phyloP scores from a whole-genome alignment of 192 early-diverging fungal genomes.

The Mortierella antarctica region DNA sequence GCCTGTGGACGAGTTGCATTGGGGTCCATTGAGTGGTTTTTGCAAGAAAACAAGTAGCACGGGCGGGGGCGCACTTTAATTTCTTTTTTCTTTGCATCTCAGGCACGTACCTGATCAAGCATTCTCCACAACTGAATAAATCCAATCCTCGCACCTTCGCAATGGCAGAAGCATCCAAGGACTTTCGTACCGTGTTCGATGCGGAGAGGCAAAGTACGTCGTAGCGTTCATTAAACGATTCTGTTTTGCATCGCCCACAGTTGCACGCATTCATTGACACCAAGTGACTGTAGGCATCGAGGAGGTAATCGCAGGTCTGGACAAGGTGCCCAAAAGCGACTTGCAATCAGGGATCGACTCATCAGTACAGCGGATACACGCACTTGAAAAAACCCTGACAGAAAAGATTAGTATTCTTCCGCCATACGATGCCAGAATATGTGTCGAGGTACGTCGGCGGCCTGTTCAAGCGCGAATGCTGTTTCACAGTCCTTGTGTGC shows the following conservation, averaged over 20 bases:
- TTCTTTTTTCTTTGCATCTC: background rate
- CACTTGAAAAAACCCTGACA: constrained; percentile 68
- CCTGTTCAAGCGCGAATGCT: background rate
- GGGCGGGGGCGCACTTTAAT: background rate
- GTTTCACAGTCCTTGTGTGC: background rate
- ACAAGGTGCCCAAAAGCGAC: constrained; percentile 36
- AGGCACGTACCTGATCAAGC: background rate
- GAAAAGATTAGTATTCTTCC: constrained; percentile 74
- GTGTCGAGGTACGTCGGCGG: constrained; percentile 46
- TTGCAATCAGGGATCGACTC: constrained; percentile 50
- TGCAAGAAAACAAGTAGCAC: background rate
- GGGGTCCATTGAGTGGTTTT: background rate
- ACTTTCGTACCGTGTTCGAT: constrained; percentile 55
- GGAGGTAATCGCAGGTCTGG: constrained; percentile 14
- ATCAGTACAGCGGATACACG: constrained; percentile 60
- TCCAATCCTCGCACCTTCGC: background rate
- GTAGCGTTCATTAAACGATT: background rate
- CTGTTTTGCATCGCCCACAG: background rate
- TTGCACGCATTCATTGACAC: background rate
- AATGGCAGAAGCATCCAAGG: constrained; percentile 52
- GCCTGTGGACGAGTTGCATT: constrained; percentile 3
- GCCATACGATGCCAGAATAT: constrained; percentile 75
- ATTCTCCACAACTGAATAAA: background rate
- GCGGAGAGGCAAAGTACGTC: constrained; percentile 37
- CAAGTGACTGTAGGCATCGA: constrained; percentile 22